A percentile compares a stretch with the other conserved stretches of the same genome.
These are phyloP conservation scores for Thalassiosira sp. DNA, from an alignment of 352 stramenopile genomes.

Conservation along the genomic window DNA sequence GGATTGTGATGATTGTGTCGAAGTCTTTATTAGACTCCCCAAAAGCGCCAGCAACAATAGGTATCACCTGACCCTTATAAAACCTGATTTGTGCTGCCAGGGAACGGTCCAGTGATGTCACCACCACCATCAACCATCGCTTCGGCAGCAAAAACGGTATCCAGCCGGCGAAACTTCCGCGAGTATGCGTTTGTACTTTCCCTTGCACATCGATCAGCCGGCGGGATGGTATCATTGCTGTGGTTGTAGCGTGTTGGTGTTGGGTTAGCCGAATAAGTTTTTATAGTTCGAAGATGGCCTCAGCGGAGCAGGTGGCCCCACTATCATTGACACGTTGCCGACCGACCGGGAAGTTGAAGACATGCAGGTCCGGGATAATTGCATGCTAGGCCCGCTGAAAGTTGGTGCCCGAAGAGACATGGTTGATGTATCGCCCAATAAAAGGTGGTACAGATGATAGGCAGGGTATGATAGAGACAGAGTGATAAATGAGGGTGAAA, in stretches of 20 bases:
- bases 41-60: slow-evolving; percentile 6
- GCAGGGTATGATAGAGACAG: too few relatives aligned
- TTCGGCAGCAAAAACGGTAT: background rate
- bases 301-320: background rate
- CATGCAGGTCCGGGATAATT: slow-evolving; percentile 12
- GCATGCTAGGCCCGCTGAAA: background rate
- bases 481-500: too few relatives aligned
- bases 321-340: slow-evolving; percentile 5
- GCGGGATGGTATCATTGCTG: background rate
- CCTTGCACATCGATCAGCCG: background rate
- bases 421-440: slow-evolving; percentile 4
- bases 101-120: background rate
- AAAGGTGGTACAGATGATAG: too few relatives aligned
- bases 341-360: slow-evolving; percentile 3
- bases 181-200: background rate
- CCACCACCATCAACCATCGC: background rate
- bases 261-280: slow-evolving; percentile 7
- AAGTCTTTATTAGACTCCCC: slow-evolving; percentile 11
- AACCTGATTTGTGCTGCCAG: slow-evolving; percentile 9
- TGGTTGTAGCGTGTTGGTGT: slow-evolving; percentile 1
- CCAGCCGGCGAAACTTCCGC: background rate
- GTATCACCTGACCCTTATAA: slow-evolving; percentile 6
- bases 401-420: background rate
- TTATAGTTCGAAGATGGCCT: slow-evolving; percentile 17
- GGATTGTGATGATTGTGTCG: slow-evolving; percentile 5